Conservation (phyloP, 805 yeast species). For the Kodamaea nitidulidarum region DNA sequence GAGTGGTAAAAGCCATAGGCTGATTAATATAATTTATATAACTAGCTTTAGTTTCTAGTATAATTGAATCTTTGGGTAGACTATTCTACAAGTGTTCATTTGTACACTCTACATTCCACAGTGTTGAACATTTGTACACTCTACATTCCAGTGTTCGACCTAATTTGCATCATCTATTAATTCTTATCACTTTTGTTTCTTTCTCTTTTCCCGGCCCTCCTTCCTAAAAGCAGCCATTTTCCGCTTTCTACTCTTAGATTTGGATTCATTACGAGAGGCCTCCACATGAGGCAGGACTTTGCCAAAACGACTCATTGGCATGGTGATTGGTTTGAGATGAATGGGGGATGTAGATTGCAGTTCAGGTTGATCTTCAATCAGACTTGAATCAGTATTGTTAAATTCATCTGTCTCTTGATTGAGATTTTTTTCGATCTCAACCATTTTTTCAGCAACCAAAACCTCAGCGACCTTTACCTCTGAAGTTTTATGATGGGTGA, state of each 20-base stretch:
- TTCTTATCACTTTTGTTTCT: not conserved
- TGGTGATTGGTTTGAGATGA: not conserved
- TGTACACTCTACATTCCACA: no score
- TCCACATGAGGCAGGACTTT: conserved; percentile 1
- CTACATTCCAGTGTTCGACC: no score
- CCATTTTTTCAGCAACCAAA: no score
- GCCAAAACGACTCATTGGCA: conserved; percentile 1
- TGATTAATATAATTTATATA: no score
- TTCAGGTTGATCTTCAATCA: not conserved
- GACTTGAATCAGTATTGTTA: conserved; percentile 1
- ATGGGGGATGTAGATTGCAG: not conserved
- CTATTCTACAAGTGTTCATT: no score
- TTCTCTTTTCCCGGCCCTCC: conserved; percentile 1
- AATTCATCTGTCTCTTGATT: not conserved
- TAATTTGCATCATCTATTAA: no score
- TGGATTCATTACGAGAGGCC: not conserved
- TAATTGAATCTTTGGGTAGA: no score
- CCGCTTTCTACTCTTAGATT: not conserved
- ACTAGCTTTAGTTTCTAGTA: no score
- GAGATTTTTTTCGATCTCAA: not conserved
- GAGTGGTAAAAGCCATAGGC: no score
- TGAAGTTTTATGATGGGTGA: no score
- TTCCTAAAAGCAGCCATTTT: conserved; percentile 1
- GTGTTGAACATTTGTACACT: no score
- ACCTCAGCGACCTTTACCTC: no score